Base-by-base conservation (phyloP, 257 asterid genomes). In the Echium plantagineum region DNA sequence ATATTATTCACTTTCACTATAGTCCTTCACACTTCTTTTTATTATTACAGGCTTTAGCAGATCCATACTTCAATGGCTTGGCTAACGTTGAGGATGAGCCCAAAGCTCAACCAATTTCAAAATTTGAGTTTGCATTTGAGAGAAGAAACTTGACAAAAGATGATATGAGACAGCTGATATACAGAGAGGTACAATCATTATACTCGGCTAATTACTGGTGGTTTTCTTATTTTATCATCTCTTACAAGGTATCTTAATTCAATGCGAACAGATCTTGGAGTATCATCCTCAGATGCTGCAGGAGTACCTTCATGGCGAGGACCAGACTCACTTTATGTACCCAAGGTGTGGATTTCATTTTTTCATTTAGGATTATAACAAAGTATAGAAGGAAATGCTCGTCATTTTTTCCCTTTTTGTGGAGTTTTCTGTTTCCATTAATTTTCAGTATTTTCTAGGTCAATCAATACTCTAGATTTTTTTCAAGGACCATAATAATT, bases 231-330 rank as follows among this genome's bases (percentile, higher is more conserved):
- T 16, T 67, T 63, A 46, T 70, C 56, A 64, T 63, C 71, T 69
- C 81, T 83, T 78, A 78, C 71, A 7, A 63, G 35, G 75, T 67
- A 66, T 75, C 65, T 77, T 72, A 66, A 67, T 70, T 17, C 61
- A 47, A 78, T 76, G 74, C 71, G 58, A 70, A 74, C 94, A 91
- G 98, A 93, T 93, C 78, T 85, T 89, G 93, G 96, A 93, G 95
- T 93, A 89, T 84, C 98, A 93, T 72, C 98, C 98, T 51, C 97
- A 89, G 87, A 85, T 93, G 94, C 89, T 93, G 78, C 89, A 86
- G 85, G 98, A 93, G 79, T 82, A 89, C 74, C 87, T 89, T 51
- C 78, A 70, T 49, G 98, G 98, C 74, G 75, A 71, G 82, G 95
- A 93, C 67, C 94, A 83, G 79, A 78, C 94, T 66, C 80, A 77